Evolutionary conservation across 2,329 filamentous ascomycete genomes (phyloP), one percentile per base, ranked within the genome.

Genomic region (Clarireedia paspali): DNA sequence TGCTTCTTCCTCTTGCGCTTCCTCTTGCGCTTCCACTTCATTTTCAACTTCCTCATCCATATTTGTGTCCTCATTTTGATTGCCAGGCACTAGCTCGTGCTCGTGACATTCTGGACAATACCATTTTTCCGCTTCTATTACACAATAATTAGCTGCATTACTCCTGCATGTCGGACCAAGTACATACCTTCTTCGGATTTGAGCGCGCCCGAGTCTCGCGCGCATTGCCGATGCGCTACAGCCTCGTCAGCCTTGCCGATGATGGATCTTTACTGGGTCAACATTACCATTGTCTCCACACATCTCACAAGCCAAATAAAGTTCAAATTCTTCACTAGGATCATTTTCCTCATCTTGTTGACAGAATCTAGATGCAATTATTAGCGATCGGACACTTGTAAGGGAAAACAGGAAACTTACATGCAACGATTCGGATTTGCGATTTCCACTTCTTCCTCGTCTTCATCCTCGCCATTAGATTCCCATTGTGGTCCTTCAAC

Each of bases 211-310:
- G 83, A 81, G 69, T 87, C 82, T 68, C 87, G 84, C 57, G 90
- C 91, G 73, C 92, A 96, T 79, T 94, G 87, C 70, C 87, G 85
- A 76, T 97, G 92, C 67, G 91, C 92, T 96, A 75, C 69, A 75
- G 69, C 68, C 66, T 72, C 61, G 68, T 80, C 66, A 78, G 73
- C 64, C 62, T 66, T 59, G 67, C 63, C 42, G 44, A 53, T 49
- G 53, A 61, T 59, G 34, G 55, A 44, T 56, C 15, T 42, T 46
- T 46, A 57, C 59, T 55, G 61, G 39, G 42, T 58, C 42, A 63
- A 82, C 88, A 72, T 46, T 77, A 95, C 91, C 85, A 72, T 90
- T 88, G 68, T 92, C 88, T 62, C 85, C 85, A 72, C 92, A 97
- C 61, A 83, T 78, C 58, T 76, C 77, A 71, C 92, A 96, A 52